Conservation (phyloP, 1,284 basidiomycete genomes). For the Leccinum solheimii region DNA sequence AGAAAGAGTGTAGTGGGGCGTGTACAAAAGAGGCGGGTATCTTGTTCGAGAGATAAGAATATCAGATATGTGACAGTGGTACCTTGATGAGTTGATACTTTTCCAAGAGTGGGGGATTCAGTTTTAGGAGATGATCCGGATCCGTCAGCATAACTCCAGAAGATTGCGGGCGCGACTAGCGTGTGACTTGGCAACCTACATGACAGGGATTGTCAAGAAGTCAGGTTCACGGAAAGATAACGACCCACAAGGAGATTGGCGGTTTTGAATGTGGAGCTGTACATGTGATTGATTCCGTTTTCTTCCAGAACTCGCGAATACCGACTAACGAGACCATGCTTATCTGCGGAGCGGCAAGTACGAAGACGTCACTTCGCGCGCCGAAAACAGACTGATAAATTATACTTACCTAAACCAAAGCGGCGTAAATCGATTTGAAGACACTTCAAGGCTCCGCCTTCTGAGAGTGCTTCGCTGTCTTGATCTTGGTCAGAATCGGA, state of each 20-base stretch:
- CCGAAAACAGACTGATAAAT: background rate
- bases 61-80: background rate
- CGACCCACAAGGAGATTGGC: slow-evolving; percentile 71
- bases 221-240: slow-evolving; percentile 5
- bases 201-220: slow-evolving; percentile 5
- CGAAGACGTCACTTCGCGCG: background rate
- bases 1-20: background rate
- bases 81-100: slow-evolving; percentile 1
- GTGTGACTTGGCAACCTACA: slow-evolving; percentile 31
- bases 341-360: slow-evolving; percentile 45
- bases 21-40: slow-evolving; percentile 21
- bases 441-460: slow-evolving; percentile 51
- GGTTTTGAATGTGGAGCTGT: slow-evolving; percentile 81
- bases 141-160: slow-evolving; percentile 31
- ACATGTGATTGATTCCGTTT: slow-evolving; percentile 79
- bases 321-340: slow-evolving; percentile 73
- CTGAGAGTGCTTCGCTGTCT: slow-evolving; percentile 31
- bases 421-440: slow-evolving; percentile 69
- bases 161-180: slow-evolving; percentile 33
- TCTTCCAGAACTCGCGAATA: slow-evolving; percentile 72
- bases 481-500: slow-evolving; percentile 39
- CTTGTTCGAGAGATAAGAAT: slow-evolving; percentile 15
- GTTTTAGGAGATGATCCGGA: background rate
- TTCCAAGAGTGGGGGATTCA: slow-evolving; percentile 6
- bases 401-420: slow-evolving; percentile 61